Conservation (phyloP, 1,284 basidiomycete genomes). For the Trichosporon sp. region DNA sequence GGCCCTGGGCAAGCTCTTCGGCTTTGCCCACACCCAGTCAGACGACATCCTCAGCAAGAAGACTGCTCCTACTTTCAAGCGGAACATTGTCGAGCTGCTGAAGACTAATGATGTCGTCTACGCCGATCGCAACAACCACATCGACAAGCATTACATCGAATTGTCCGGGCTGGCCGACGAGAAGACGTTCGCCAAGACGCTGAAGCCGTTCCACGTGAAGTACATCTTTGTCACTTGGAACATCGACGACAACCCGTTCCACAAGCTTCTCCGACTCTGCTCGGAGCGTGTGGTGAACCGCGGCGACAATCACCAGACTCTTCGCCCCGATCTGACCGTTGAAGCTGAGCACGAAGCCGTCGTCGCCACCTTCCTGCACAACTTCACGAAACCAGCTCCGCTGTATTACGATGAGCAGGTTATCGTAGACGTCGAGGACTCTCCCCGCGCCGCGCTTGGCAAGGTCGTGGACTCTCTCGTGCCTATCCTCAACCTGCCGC, state of each 20-base stretch:
- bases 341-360: conserved; percentile 69
- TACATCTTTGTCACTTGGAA: conserved; percentile 77
- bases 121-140: conserved; percentile 90
- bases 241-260: conserved; percentile 55
- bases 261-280: conserved; percentile 66
- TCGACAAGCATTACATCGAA: conserved; percentile 66
- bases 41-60: conserved; percentile 84
- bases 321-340: conserved; percentile 58
- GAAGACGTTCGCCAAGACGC: conserved; percentile 19
- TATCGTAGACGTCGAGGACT: conserved; percentile 60
- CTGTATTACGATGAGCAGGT: conserved; percentile 64
- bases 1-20: conserved; percentile 72
- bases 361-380: conserved; percentile 70
- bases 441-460: conserved; percentile 57
- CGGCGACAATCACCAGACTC: conserved; percentile 77
- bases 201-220: conserved; percentile 52
- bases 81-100: conserved; percentile 65
- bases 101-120: conserved; percentile 69
- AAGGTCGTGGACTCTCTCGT: conserved; percentile 60
- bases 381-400: conserved; percentile 62
- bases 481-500: conserved; percentile 52
- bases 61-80: conserved; percentile 68
- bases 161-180: conserved; percentile 56
- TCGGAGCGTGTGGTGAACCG: conserved; percentile 67
- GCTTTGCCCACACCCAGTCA: conserved; percentile 82